A percentile compares a stretch with the other conserved stretches of the same genome.
Evolutionary conservation across 2,329 filamentous ascomycete genomes (phyloP).

Genomic region (Acephala macrosclerotiorum): DNA sequence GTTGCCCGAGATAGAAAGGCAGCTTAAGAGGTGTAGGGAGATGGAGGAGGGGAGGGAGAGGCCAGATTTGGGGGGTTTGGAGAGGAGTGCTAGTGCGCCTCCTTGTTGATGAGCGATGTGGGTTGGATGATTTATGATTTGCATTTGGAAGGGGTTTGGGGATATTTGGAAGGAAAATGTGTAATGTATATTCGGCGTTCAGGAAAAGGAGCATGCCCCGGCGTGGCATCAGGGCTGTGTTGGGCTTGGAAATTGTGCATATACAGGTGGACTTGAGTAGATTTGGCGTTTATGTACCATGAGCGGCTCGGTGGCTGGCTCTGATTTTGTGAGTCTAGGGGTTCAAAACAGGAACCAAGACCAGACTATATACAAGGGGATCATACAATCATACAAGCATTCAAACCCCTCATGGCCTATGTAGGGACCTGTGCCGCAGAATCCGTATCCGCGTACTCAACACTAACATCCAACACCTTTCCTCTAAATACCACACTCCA

Average conservation of each 20-base stretch:
- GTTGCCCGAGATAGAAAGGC: conserved; percentile 61
- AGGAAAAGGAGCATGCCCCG: background rate
- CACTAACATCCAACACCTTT: too few relatives aligned
- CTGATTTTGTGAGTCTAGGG: background rate
- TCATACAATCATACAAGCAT: too few relatives aligned
- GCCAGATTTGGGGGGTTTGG: background rate
- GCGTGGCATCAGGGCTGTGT: too few relatives aligned
- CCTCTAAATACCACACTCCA: too few relatives aligned
- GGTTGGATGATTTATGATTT: background rate
- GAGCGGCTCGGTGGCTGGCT: background rate
- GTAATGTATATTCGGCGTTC: background rate
- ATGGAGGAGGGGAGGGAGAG: background rate
- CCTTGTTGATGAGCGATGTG: background rate
- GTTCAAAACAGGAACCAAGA: too few relatives aligned
- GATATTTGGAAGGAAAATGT: background rate
- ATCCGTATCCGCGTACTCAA: too few relatives aligned
- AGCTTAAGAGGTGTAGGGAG: conserved; percentile 13
- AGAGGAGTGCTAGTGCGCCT: background rate
- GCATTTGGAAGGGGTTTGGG: background rate
- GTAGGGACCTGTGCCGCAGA: too few relatives aligned
- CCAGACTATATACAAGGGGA: too few relatives aligned
- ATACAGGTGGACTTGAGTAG: background rate
- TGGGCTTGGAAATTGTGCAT: background rate
- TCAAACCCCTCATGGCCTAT: too few relatives aligned
- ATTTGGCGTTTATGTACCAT: background rate